Evolutionary conservation across 148 eudicot species (phyloP), one percentile per base, ranked within the genome.

Genomic region (Simmondsia chinensis): DNA sequence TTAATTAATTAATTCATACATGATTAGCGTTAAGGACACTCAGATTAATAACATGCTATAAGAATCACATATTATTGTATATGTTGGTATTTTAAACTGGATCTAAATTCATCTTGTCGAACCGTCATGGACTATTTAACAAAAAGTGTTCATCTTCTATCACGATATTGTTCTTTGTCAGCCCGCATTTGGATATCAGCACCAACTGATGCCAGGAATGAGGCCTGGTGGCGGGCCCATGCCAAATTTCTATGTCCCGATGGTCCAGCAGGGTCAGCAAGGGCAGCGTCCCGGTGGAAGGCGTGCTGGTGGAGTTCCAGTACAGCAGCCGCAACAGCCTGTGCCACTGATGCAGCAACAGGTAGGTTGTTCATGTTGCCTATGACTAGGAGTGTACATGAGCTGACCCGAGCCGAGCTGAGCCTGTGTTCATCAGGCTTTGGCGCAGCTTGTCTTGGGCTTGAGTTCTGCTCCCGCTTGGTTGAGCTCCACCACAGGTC

Each of bases 101-200:
- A n/a, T n/a, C n/a, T n/a, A n/a, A n/a, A n/a, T n/a, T n/a, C n/a
- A n/a, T n/a, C n/a, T n/a, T n/a, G n/a, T n/a, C n/a, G n/a, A n/a
- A n/a, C n/a, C n/a, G n/a, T n/a, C n/a, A n/a, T n/a, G n/a, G n/a
- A n/a, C n/a, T n/a, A n/a, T n/a, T n/a, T n/a, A n/a, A n/a, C n/a
- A n/a, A n/a, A n/a, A n/a, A n/a, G n/a, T n/a, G n/a, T n/a, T n/a
- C n/a, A n/a, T n/a, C n/a, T n/a, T n/a, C n/a, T n/a, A n/a, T n/a
- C n/a, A n/a, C n/a, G n/a, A n/a, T n/a, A n/a, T n/a, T n/a, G n/a
- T 7, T 14, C 20, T 28, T 31, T 46, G 20, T 13, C 71, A 82
- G 93, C 79, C 83, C 54, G 77, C 75, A 25, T 87, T 87, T 59
- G 87, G 94, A 14, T 87, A 87, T 50, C 94, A 76, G 46, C 85